Base-by-base conservation (phyloP, 192 early-diverging fungal genomes). In the Coemansia sp. region DNA sequence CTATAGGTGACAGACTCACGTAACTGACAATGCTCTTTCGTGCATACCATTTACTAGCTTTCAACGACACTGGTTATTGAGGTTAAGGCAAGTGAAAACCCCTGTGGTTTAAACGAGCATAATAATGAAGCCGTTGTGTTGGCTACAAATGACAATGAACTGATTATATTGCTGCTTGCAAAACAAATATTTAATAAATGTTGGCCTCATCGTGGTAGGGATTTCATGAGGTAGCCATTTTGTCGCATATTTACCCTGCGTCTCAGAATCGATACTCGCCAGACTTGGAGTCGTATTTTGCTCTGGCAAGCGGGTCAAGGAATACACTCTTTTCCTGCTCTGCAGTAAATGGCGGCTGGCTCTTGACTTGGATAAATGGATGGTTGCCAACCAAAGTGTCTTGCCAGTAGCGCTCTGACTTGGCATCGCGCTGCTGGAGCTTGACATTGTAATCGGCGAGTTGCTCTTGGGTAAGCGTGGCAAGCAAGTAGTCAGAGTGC, bases 401-500 rank as follows among this genome's bases (percentile, higher is more conserved):
- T 19, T 75, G 79, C 79, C 79, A 75, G 65, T 76, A 76, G 53
- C 68, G 69, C 27, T 64, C 27, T 1, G 79, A 13, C 22, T 72
- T 69, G 1, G 11, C 24, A 27, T 45, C 22, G 29, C 67, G 63
- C 38, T 34, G 19, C 64, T 50, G 9, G 0, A 76, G 41, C 48
- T 68, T 67, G 8, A 10, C 38, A n/a, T 72, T 73, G n/a, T 76
- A 76, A 40, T 64, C 46, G 6, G 69, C 65, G 9, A 76, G 60
- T 60, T 58, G 48, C 12, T 67, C 39, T 2, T 5, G 6, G 8
- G 32, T 38, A 20, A 72, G 34, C 20, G 74, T 62, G 0, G 68
- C 90, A 87, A 90, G 76, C 24, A 88, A 48, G 69, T 89, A 90
- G 71, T 92, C 88, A 12, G 91, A 84, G 74, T 89, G 88, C 24